Base-by-base conservation (phyloP, 306 rosid species). In the Hippophae rhamnoides region DNA sequence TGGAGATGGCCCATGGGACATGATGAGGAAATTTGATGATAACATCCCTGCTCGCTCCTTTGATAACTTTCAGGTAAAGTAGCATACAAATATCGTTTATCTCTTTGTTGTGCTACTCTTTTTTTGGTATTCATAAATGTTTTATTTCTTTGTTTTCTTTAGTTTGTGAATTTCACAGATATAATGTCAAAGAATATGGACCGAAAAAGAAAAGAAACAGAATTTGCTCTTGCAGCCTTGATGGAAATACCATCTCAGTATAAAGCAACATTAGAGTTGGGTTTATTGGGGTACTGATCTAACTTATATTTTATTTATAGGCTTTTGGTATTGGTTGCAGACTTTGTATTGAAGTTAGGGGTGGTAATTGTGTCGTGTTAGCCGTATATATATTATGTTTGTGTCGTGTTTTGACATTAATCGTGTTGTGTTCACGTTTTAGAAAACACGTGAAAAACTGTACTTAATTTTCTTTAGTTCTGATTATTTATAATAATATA, bases 1-100 rank as follows among this genome's bases (percentile, higher is more conserved):
- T 60, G 99, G 99, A 68, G 99, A 93, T 52, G 99, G 99, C 47
- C 99, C 99, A 5, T 93, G 99, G 99, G 95, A 93, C 60, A 89
- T 82, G 90, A 93, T 93, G 97, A 85, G 72, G 73, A 73, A 84
- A 72, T 93, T 93, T 70, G 94, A 88, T 11, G 97, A 93, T 57
- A 88, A 89, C 81, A 89, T 93, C 72, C 99, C 99, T 2, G 84
- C 90, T 7, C 87, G 99, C 52, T 78, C 79, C 47, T 93, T 93
- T 56, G 99, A 93, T 81, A 89, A 93, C 69, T 93, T 93, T 78
- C 99, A 93, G 88, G 99, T 53, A 70, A 41, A 49, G 61, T 59
- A 6, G 52, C 13, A 14, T 52, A n/a, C 42, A 55, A 40, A 48
- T 64, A 59, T 43, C 62, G 43, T 66, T 72, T 58, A 58, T 48